Conservation (phyloP, 768 basidiomycete genomes). For the Symmetrospora coprosmae region DNA sequence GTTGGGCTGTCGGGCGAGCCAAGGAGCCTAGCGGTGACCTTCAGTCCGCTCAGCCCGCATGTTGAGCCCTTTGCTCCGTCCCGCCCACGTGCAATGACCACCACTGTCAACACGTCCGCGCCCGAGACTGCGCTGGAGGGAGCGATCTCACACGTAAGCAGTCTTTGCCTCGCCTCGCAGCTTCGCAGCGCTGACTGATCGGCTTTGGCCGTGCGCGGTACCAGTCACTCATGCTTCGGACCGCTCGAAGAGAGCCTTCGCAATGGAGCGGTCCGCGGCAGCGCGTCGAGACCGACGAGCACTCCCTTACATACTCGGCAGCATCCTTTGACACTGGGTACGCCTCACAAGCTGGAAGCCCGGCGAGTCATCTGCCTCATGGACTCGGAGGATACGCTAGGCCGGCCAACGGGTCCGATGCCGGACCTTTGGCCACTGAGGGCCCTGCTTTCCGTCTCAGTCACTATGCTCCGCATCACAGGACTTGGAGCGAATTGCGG, state of each 20-base stretch:
- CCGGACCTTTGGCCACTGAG: not conserved
- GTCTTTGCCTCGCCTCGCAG: not conserved
- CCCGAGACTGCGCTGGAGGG: too few relatives aligned
- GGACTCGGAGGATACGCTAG: too few relatives aligned
- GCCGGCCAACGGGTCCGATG: too few relatives aligned
- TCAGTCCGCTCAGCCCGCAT: slow-evolving; percentile 30
- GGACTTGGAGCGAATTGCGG: too few relatives aligned
- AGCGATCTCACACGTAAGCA: not conserved
- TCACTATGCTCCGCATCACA: too few relatives aligned
- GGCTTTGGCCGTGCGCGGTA: not conserved
- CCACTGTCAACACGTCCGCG: too few relatives aligned
- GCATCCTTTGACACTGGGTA: too few relatives aligned
- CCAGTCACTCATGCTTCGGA: not conserved
- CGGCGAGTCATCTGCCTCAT: too few relatives aligned
- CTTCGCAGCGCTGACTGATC: not conserved
- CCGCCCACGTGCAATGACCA: not conserved
- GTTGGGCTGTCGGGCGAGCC: not conserved
- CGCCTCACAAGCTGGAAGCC: too few relatives aligned
- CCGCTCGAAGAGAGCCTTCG: not conserved
- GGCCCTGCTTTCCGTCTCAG: too few relatives aligned
- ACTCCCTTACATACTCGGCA: too few relatives aligned
- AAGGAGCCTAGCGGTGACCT: not conserved
- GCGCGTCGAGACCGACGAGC: too few relatives aligned
- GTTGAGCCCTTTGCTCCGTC: slow-evolving; percentile 33
- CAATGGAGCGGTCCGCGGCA: not conserved